Evolutionary conservation across 345 rosid genomes (phyloP), one percentile per base, ranked within the genome.

Genomic region (Sisymbrium irio): DNA sequence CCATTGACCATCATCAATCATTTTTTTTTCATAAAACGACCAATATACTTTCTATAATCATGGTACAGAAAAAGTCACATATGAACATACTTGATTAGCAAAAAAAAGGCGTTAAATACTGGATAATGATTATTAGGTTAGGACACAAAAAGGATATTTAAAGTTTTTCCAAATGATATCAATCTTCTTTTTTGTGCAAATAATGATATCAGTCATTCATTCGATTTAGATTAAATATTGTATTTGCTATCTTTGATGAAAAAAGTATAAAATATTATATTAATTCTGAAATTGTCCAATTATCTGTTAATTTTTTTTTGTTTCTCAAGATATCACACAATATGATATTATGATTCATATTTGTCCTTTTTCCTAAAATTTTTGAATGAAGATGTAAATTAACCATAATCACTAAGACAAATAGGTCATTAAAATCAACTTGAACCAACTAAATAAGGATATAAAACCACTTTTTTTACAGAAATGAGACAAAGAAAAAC

Each of bases 111-210:
- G 32, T 51, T 45, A 5, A 51, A 35, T 30, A 46, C 32, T 66
- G 45, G 25, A 20, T 50, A n/a, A 6, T 49, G 46, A 66, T 66
- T 66, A 66, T 66, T 50, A 50, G 3, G n/a, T 36, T 50, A 66
- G 33, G 25, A 37, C 47, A 39, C 60, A 55, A 8, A 50, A 22
- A 30, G 20, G 37, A 17, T 47, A 20, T 25, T n/a, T 17, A 50
- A 20, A n/a, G 7, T 13, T 19, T 1, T 14, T 40, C 8, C n/a
- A 12, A 0, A 61, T 61, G 13, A 12, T 61, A 40, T 50, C 36
- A 33, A 1, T 22, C 25, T 22, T 22, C 3, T 22, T 22, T 30
- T 4, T 30, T 44, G 27, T n/a, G 3, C 1, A 22, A 22, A 27
- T 27, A 20, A 49, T 49, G 55, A 20, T 47, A n/a, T 32, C 9